phyloP scores from a whole-genome alignment of 176 grass and related monocot species.

The Oryza australiensis region DNA sequence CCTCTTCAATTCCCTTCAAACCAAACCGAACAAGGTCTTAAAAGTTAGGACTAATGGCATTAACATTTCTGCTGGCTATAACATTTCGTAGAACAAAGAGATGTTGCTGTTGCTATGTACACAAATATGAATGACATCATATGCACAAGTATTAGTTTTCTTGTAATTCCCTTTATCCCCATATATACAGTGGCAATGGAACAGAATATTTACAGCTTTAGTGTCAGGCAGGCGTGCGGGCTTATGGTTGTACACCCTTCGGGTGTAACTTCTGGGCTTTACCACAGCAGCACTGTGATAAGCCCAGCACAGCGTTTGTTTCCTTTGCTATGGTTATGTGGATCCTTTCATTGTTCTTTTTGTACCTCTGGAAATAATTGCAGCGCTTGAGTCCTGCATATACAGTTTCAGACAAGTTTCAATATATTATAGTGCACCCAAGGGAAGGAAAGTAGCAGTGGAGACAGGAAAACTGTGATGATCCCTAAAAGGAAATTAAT shows the following conservation, averaged over 20 bases:
- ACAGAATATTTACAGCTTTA: conserved; percentile 34
- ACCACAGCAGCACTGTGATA: background rate
- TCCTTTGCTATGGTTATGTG: conserved; percentile 14
- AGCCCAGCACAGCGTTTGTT: conserved; percentile 3
- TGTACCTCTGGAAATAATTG: conserved; percentile 51
- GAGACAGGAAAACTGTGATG: background rate
- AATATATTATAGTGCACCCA: background rate
- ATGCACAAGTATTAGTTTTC: background rate
- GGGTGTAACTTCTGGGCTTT: background rate
- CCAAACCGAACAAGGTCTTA: too few relatives aligned
- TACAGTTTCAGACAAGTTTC: conserved; percentile 13
- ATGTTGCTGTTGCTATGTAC: background rate
- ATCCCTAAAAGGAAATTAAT: background rate
- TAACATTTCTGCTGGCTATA: background rate
- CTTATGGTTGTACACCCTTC: background rate
- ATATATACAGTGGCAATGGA: conserved; percentile 8
- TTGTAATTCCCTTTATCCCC: background rate
- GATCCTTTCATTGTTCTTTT: conserved; percentile 64
- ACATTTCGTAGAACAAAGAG: background rate
- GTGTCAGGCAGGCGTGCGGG: background rate
- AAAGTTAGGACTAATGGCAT: background rate
- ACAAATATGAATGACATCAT: background rate
- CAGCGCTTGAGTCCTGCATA: conserved; percentile 61
- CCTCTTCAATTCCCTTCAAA: too few relatives aligned
- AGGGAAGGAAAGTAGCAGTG: background rate